A percentile compares a stretch with the other conserved stretches of the same genome.
phyloP scores from a whole-genome alignment of 2,329 filamentous ascomycete genomes.

The Venturia pyrina region DNA sequence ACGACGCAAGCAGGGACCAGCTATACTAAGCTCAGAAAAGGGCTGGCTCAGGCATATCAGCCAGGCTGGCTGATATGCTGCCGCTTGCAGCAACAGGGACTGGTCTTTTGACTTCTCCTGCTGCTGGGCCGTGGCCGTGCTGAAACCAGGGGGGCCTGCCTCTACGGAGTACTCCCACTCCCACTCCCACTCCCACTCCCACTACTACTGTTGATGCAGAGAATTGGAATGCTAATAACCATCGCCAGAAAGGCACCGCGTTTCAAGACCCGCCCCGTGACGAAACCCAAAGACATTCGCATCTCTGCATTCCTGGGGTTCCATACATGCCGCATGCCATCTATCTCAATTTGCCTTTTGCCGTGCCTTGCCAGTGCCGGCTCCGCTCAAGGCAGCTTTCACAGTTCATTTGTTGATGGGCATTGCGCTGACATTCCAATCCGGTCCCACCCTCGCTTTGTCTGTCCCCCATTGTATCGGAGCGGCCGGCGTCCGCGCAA shows the following conservation, averaged over 20 bases:
- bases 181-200: too few species aligned
- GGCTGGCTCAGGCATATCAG: too few species aligned
- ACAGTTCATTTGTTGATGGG: too few species aligned
- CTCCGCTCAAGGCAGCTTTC: not conserved
- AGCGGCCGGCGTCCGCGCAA: too few species aligned
- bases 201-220: too few species aligned
- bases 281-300: not conserved
- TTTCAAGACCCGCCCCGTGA: not conserved
- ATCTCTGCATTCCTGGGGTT: too few species aligned
- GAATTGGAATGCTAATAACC: not conserved
- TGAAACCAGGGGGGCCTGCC: not conserved
- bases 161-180: too few species aligned
- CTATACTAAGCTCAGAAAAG: not conserved
- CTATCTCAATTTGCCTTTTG: conserved; percentile 2
- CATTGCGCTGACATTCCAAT: too few species aligned
- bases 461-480: too few species aligned
- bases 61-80: conserved; percentile 1
- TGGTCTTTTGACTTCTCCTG: too few species aligned
- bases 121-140: not conserved
- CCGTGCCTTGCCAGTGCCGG: not conserved
- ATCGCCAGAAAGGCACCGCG: not conserved
- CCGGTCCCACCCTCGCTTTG: too few species aligned
- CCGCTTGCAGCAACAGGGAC: not conserved
- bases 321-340: not conserved
- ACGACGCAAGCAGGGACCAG: not conserved